A percentile compares a stretch with the other conserved stretches of the same genome.
Evolutionary conservation across 768 basidiomycete genomes (phyloP).

Genomic region (Daedalea quercina): DNA sequence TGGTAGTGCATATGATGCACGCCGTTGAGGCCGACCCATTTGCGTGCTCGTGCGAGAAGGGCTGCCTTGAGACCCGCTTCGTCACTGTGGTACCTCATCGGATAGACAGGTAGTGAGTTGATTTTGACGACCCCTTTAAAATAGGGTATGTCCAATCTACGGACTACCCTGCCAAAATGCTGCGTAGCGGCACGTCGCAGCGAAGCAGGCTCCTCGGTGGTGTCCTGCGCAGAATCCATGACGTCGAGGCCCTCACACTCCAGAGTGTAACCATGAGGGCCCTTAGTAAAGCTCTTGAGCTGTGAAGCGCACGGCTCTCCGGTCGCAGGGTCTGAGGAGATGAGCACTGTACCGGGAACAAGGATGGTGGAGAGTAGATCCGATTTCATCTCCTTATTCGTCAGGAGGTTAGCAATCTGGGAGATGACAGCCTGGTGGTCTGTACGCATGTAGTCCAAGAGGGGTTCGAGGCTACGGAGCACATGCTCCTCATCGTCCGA

Average conservation of each 20-base stretch:
- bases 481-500: conserved; percentile 36
- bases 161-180: conserved; percentile 29
- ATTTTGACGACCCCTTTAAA: conserved; percentile 49
- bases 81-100: conserved; percentile 41
- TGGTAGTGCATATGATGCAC: conserved; percentile 50
- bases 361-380: conserved; percentile 49
- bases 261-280: conserved; percentile 34
- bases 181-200: conserved; percentile 21
- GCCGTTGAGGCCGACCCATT: conserved; percentile 46
- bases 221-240: conserved; percentile 25
- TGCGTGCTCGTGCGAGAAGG: conserved; percentile 41
- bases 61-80: conserved; percentile 30
- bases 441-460: conserved; percentile 39
- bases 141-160: conserved; percentile 7
- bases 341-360: conserved; percentile 44
- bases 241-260: conserved; percentile 46
- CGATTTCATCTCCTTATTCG: conserved; percentile 52
- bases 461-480: conserved; percentile 39
- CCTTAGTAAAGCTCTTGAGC: conserved; percentile 32
- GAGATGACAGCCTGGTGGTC: conserved; percentile 45
- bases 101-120: conserved; percentile 41
- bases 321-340: conserved; percentile 44
- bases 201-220: conserved; percentile 8
- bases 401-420: conserved; percentile 38
- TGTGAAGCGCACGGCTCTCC: conserved; percentile 45